Base-by-base conservation (phyloP, 371 early-diverging fungal genomes). In the Basidiobolus meristosporus region DNA sequence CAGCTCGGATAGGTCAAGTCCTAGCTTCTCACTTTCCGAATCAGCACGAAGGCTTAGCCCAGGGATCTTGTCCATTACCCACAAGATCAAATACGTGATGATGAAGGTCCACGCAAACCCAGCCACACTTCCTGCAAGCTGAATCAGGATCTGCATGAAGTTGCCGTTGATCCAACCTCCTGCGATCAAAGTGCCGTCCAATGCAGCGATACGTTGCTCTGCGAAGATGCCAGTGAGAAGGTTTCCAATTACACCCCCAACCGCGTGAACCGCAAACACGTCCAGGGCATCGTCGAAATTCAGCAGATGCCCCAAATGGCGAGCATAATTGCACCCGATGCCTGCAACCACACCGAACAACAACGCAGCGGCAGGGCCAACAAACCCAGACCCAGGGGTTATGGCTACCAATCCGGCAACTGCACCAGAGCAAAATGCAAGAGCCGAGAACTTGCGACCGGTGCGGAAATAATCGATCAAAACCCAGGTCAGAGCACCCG, bases 371-470 rank as follows among this genome's bases (percentile, higher is more conserved):
- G 70, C 76, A n/a, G 89, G 82, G 0, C 77, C 72, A 18, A 90
- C 86, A 43, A 59, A 91, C 6, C 95, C 95, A 1, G 87, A 71
- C 2, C 68, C 88, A 7, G 95, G 95, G 0, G 95, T 92, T 44
- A 92, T 89, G 11, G 81, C 73, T 2, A 90, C 93, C n/a, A 92
- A 57, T 7, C 89, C 95, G 9, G 88, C 73, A 22, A 93, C 82
- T 14, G 84, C 89, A 21, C 91, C 93, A 3, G 83, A 78, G 56
- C 92, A 91, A 53, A 87, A 90, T 9, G 82, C 85, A 23, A 91
- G 58, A 18, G 79, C 80, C 21, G 91, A 86, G 23, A 84, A 66
- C 50, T 83, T 82, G 37, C 63, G 65, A 31, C 77, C 70, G 31
- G 69, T 52, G 40, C 75, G 70, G 42, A 67, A 40, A 50, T 80